Evolutionary conservation across 495 filamentous ascomycete genomes (phyloP), one percentile per base, ranked within the genome.

Genomic region (Penicillium parvum): DNA sequence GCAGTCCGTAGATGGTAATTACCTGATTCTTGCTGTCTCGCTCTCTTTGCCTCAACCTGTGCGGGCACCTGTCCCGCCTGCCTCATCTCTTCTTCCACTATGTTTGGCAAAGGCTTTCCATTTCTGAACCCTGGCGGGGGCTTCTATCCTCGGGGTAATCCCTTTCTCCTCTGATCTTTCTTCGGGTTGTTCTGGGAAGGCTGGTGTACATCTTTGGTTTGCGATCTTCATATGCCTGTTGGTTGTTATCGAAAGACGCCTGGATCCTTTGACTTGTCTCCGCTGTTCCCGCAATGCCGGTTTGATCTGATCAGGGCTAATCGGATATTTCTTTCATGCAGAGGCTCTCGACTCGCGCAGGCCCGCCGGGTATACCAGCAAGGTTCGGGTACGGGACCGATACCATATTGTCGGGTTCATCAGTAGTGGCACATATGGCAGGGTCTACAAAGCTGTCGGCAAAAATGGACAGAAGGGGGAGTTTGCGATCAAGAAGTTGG

Each of bases 361-460:
- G 52, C 57, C 72, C 19, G 57, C 67, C 7, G 66, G 70, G 25
- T 95, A 95, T 61, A 83, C 82, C 57, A 89, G 82, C 60, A 95
- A 95, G 61, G 88, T 95, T 37, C 78, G 85, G 28, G 86, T 98
- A 17, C 83, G 81, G 28, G 91, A 97, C 60, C 82, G 81, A 46
- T 99, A 99, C 71, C 85, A 91, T 44, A 88, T 99, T 53, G 79
- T 99, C 37, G 92, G 92, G 20, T 99, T 99, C 75, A 99, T 97
- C 56, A 92, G 86, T 57, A 95, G 88, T 50, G 92, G 92, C 26
- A 99, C 92, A n/a, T 99, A 99, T 79, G 92, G 92, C 18, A 82
- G 91, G 3, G 92, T 99, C 9, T 99, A 97, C 77, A 99, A 97
- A 61, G 92, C 92, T 14, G 65, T 84, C 10, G 85, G 87, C 50